A percentile compares a stretch with the other conserved stretches of the same genome.
Evolutionary conservation across 371 early-diverging fungal genomes (phyloP).

Genomic region (Mucor sp.): DNA sequence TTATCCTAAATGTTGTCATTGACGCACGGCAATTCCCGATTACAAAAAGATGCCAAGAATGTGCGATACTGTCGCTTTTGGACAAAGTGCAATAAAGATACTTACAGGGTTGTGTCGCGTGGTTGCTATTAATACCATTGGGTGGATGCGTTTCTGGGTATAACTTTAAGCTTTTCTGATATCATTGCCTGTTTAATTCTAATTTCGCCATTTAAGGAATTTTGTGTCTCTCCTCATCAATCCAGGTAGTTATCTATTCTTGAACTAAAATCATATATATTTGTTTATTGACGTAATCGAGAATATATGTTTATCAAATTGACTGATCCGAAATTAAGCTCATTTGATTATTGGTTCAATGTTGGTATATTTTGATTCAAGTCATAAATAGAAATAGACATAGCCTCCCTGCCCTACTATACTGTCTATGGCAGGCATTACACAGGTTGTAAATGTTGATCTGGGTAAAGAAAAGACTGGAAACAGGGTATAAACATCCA

Average conservation of each 20-base stretch:
- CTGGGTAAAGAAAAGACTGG: not conserved
- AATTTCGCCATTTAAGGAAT: not conserved
- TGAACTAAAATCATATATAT: not conserved
- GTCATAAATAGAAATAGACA: not conserved
- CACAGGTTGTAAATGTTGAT: not conserved
- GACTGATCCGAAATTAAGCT: not conserved
- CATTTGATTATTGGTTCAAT: not conserved
- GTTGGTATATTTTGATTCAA: not conserved
- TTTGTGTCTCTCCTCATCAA: not conserved
- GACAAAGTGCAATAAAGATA: not conserved
- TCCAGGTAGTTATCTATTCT: not conserved
- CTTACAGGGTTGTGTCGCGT: not conserved
- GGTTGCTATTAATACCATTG: not conserved
- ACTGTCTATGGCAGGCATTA: not conserved
- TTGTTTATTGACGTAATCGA: not conserved
- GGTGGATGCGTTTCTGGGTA: not conserved
- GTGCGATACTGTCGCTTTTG: not conserved
- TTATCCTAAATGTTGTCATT: not conserved
- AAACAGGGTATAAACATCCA: not conserved
- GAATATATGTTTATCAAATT: not conserved
- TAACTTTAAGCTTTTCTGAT: not conserved
- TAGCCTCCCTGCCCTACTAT: not conserved
- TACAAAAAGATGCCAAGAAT: not conserved
- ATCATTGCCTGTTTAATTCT: not conserved
- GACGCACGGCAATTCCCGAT: not conserved